Evolutionary conservation across 345 rosid species (phyloP).

Genomic region (Geranium brycei): DNA sequence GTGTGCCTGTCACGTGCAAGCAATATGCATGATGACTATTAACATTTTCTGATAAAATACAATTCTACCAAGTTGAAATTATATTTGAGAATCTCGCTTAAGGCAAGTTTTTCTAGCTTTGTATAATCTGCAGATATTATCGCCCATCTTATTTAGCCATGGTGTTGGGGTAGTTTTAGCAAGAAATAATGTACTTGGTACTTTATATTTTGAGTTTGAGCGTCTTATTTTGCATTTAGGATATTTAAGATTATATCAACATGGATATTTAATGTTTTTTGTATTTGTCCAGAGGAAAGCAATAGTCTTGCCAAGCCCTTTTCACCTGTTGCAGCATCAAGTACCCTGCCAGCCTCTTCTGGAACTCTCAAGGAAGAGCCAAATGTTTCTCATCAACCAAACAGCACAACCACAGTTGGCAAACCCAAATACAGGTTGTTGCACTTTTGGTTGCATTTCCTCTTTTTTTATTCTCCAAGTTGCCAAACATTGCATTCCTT

Average conservation of each 20-base stretch:
- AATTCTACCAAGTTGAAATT: too few species aligned
- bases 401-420: conserved; percentile 15
- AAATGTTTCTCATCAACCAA: background rate
- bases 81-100: too few species aligned
- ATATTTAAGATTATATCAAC: background rate
- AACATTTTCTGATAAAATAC: too few species aligned
- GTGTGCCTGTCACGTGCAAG: too few species aligned
- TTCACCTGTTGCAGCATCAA: conserved; percentile 14
- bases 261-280: background rate
- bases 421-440: conserved; percentile 57
- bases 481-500: background rate
- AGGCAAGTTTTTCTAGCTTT: too few species aligned
- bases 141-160: too few species aligned
- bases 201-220: too few species aligned
- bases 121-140: too few species aligned
- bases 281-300: conserved; percentile 29
- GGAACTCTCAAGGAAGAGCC: conserved; percentile 1
- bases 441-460: conserved; percentile 1
- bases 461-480: background rate
- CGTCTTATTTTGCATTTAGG: too few species aligned
- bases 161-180: too few species aligned
- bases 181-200: too few species aligned
- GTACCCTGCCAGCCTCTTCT: conserved; percentile 14
- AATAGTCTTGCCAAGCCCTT: conserved; percentile 14
- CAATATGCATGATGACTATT: too few species aligned